Conservation (phyloP, 1,284 basidiomycete species). For the Takashimella koratensis region DNA sequence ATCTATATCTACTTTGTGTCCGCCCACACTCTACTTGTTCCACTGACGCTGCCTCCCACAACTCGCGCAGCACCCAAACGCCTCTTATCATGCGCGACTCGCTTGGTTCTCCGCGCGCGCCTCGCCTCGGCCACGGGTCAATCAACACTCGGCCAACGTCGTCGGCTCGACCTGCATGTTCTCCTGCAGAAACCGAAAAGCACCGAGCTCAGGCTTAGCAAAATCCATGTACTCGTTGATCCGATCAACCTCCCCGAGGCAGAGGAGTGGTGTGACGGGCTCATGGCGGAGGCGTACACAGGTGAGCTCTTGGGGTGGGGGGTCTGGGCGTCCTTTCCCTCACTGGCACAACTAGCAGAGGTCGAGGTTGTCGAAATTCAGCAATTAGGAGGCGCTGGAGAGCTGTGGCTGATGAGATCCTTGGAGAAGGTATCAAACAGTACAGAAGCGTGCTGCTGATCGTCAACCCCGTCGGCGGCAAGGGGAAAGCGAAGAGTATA, state of each 20-base stretch:
- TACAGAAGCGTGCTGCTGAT: slow-evolving; percentile 62
- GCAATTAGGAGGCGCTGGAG: no score
- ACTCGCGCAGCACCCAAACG: slow-evolving; percentile 34
- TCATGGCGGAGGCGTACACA: slow-evolving; percentile 62
- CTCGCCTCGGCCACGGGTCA: slow-evolving; percentile 14
- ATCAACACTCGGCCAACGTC: slow-evolving; percentile 9
- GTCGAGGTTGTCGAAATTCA: no score
- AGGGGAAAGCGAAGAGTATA: slow-evolving; percentile 66
- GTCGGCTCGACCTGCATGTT: slow-evolving; percentile 34
- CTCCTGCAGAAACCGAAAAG: slow-evolving; percentile 22
- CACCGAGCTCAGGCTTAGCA: slow-evolving; percentile 26
- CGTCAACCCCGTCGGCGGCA: slow-evolving; percentile 84
- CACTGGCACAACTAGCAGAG: not conserved
- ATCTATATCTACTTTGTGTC: not conserved
- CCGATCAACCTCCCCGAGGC: slow-evolving; percentile 42
- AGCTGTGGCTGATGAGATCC: no score
- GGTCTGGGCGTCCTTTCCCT: not conserved
- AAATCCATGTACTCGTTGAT: slow-evolving; percentile 44
- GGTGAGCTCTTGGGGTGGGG: slow-evolving; percentile 50
- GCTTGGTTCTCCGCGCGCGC: slow-evolving; percentile 31
- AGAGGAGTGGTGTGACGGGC: slow-evolving; percentile 57
- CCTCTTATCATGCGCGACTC: slow-evolving; percentile 31
- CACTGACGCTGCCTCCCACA: not conserved
- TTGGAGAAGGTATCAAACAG: slow-evolving; percentile 58
- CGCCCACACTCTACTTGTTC: not conserved